These are phyloP conservation scores for Ganoderma meredithae DNA, from an alignment of 1,284 basidiomycete genomes.

Conservation along the genomic window DNA sequence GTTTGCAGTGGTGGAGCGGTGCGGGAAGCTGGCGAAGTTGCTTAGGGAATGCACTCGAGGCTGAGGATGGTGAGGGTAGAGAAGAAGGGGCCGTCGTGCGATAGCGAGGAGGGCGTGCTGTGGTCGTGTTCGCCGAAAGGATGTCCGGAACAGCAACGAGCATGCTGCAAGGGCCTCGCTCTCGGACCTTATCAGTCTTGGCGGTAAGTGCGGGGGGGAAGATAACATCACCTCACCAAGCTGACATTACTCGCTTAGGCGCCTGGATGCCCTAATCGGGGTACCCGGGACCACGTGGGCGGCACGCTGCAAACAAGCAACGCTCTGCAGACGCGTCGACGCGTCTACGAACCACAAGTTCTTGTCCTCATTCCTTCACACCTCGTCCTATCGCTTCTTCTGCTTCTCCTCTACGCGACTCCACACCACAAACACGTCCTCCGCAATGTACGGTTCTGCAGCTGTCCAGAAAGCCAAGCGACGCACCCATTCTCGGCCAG, in stretches of 20 bases:
- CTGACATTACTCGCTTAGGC: background rate
- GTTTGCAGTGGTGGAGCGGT: slow-evolving; percentile 7
- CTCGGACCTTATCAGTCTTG: slow-evolving; percentile 10
- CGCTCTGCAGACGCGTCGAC: slow-evolving; percentile 22
- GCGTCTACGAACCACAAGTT: slow-evolving; percentile 24
- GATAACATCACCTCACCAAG: slow-evolving; percentile 19
- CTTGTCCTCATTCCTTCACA: background rate
- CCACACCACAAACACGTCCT: background rate
- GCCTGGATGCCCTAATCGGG: background rate
- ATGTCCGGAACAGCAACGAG: background rate
- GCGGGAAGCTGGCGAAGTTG: slow-evolving; percentile 16
- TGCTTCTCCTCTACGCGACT: slow-evolving; percentile 19
- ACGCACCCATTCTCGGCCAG: slow-evolving; percentile 74
- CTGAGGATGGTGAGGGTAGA: slow-evolving; percentile 2
- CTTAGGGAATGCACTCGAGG: slow-evolving; percentile 13
- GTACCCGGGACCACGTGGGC: slow-evolving; percentile 16
- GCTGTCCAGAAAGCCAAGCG: slow-evolving; percentile 79
- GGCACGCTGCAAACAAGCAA: slow-evolving; percentile 24
- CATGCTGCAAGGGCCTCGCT: background rate
- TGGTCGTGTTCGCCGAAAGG: slow-evolving; percentile 8
- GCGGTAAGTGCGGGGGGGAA: background rate
- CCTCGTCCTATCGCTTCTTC: background rate
- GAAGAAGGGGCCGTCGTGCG: slow-evolving; percentile 8
- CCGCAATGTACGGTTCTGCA: slow-evolving; percentile 70
- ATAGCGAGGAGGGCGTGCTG: slow-evolving; percentile 6